Conservation (phyloP, 352 stramenopile genomes). For the Hyaloperonospora brassicae region DNA sequence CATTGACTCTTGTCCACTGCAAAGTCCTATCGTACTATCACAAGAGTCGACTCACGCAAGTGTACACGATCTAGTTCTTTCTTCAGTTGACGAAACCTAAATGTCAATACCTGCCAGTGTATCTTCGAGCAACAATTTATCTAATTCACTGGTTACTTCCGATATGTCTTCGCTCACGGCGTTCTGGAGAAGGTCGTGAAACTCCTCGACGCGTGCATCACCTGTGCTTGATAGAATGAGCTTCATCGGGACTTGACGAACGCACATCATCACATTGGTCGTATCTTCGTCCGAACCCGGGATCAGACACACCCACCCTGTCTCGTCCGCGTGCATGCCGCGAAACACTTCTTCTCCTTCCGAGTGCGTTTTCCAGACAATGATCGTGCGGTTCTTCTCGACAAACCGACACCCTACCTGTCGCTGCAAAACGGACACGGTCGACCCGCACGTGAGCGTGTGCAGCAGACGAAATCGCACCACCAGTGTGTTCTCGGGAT, state of each 20-base stretch:
- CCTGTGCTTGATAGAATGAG: neutral
- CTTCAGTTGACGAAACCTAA: neutral
- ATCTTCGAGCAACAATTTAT: conserved; percentile 19
- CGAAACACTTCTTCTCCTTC: conserved; percentile 28
- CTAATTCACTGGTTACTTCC: conserved; percentile 13
- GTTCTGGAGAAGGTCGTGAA: conserved; percentile 14
- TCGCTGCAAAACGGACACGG: conserved; percentile 11
- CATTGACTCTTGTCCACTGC: too few relatives aligned
- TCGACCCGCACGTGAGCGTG: conserved; percentile 5
- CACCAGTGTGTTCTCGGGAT: conserved; percentile 21
- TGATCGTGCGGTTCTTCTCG: conserved; percentile 28
- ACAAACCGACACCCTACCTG: conserved; percentile 23
- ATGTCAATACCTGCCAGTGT: conserved; percentile 18
- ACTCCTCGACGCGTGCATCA: neutral
- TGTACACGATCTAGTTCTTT: too few relatives aligned
- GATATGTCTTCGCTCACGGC: conserved; percentile 15
- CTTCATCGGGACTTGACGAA: conserved; percentile 8
- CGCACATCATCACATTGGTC: conserved; percentile 11
- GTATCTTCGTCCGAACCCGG: conserved; percentile 8
- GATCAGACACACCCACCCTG: conserved; percentile 36
- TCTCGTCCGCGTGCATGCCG: conserved; percentile 43
- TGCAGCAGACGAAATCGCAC: conserved; percentile 24
- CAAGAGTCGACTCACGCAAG: too few relatives aligned
- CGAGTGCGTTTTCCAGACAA: conserved; percentile 39
- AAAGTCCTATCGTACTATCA: too few relatives aligned